Base-by-base conservation (phyloP, 2,329 filamentous ascomycete species). In the Lomentospora prolificans region DNA sequence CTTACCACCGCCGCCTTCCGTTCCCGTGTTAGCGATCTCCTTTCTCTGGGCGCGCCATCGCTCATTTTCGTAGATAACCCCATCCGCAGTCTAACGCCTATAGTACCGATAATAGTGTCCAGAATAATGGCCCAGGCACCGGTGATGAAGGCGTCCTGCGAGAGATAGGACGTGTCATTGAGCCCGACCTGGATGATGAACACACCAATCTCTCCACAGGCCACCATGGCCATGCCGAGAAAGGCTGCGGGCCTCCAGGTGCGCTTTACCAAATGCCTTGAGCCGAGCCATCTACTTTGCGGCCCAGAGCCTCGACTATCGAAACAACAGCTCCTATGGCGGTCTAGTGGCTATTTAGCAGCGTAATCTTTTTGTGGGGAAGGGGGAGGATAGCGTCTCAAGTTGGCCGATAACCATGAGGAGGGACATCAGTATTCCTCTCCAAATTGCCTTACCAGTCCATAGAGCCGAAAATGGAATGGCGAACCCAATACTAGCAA, bases 171-270 rank as follows among this genome's bases (percentile, higher is more conserved):
- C 10, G 62, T 63, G 33, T 62, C 56, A 52, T 64, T 64, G 50
- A 62, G 60, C 14, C 62, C 62, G 24, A 64, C 57, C 53, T 63
- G 61, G 24, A 64, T 62, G 59, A 84, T 81, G 33, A 84, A 66
- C 58, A 83, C 81, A 0, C 80, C 81, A 27, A 84, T 80, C 61
- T 85, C 81, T 3, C 81, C 81, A 25, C 81, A 71, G 0, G 80
- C 75, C 0, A 80, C 75, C 80, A 84, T 84, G 3, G 80, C 81
- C 39, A 75, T 66, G 4, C 78, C 78, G 5, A 84, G 66, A 9
- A 85, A 76, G 1, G 74, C 68, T 1, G 77, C 71, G 0, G 81
- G 79, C 57, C 82, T 79, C 2, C 59, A 59, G 39, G 58, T 56
- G 80, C 67, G 0, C 19, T 44, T 50, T 14, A 57, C 36, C 44